Conservation (phyloP, 176 grass and related monocot species). For the Avena eriantha region DNA sequence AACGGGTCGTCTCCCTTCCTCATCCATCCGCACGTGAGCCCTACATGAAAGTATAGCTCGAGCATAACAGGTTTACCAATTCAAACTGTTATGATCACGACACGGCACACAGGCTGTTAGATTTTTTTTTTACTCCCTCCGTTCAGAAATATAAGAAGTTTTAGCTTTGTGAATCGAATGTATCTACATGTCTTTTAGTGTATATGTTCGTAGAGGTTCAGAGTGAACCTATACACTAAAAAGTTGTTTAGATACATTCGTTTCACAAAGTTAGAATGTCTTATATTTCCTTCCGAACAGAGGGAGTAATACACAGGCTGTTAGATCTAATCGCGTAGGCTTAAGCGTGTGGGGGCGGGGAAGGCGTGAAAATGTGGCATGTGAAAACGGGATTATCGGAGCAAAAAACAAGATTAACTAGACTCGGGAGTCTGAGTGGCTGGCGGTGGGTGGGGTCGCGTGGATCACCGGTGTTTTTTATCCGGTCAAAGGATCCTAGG, state of each 20-base stretch:
- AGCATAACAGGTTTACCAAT: neutral
- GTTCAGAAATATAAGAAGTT: no score
- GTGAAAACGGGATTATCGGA: constrained; percentile 38
- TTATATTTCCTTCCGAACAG: no score
- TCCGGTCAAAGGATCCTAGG: constrained; percentile 52
- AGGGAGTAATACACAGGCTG: no score
- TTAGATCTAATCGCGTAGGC: constrained; percentile 39
- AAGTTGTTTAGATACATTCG: no score
- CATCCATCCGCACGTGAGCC: constrained; percentile 31
- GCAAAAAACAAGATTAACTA: neutral
- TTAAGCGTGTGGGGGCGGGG: neutral
- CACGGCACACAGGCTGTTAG: constrained; percentile 4
- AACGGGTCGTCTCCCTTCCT: neutral
- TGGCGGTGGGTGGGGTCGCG: constrained; percentile 25
- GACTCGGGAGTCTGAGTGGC: neutral
- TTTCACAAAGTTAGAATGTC: no score
- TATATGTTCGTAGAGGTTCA: no score
- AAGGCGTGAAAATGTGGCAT: neutral
- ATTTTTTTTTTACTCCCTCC: no score
- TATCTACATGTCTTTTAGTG: no score
- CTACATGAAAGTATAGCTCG: neutral
- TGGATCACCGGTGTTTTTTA: neutral
- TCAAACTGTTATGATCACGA: neutral
- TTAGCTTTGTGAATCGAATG: no score
- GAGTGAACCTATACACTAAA: no score